Evolutionary conservation across 345 rosid genomes (phyloP), one percentile per base, ranked within the genome.

Genomic region (Sapria himalayana): DNA sequence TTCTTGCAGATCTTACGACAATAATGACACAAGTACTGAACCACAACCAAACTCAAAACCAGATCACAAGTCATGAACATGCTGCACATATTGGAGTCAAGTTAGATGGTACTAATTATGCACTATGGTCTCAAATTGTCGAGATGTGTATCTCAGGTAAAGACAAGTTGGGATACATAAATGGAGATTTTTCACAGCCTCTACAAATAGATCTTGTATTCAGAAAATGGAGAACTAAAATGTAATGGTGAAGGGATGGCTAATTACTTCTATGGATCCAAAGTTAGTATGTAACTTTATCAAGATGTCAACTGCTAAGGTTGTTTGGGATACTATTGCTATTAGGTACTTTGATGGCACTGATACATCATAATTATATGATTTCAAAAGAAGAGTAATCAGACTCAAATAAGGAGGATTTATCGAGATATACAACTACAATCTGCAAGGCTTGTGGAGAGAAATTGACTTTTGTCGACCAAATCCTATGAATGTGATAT

Each of bases 271-370:
- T 21, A 13, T 21, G 24, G 15, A 39, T 12, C 43, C 43, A 10
- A 19, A 21, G 7, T 39, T 39, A 39, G 43, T 39, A 9, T 19
- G 14, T 15, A 18, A 9, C 23, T 21, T 39, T 15, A 18, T 18
- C 15, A 39, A 27, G 19, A n/a, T 39, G 8, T 39, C 22, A 36
- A 36, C 11, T 2, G 40, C 40, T 36, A 36, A 36, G 43, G 25
- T 9, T 39, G 15, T 39, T 20, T 39, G 43, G 43, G 43, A 39
- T 39, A 21, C 5, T 21, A 39, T 39, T 39, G 43, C 43, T 39
- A n/a, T n/a, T n/a, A n/a, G n/a, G n/a, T n/a, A n/a, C n/a, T n/a
- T n/a, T n/a, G n/a, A n/a, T n/a, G n/a, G 25, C 43, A 20, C 15
- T 39, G 15, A 39, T 39, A 39, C 43, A 39, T 39, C 43, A 39